Percentiles rank a stretch among this genome's conserved stretches.
These are phyloP conservation scores for Xenoacremonium recifei DNA, from an alignment of 2,329 filamentous ascomycete species.

Conservation along the genomic window DNA sequence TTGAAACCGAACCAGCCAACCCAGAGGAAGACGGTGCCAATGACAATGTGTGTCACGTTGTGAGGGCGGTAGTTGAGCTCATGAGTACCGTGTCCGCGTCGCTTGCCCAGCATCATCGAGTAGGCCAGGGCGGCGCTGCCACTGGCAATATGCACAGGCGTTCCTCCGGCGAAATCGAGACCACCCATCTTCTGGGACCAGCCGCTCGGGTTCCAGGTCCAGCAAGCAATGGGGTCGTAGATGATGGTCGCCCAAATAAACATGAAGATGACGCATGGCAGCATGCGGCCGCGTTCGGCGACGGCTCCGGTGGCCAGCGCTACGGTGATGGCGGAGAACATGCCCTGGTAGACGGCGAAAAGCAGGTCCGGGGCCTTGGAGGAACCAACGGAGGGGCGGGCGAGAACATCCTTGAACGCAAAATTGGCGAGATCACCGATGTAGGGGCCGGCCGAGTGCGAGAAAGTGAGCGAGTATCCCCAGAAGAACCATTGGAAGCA, in stretches of 20 bases:
- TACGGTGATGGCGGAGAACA: slow-evolving; percentile 85
- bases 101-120: slow-evolving; percentile 86
- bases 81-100: slow-evolving; percentile 79
- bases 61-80: slow-evolving; percentile 90
- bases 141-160: slow-evolving; percentile 84
- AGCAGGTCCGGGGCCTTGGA: slow-evolving; percentile 75
- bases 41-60: slow-evolving; percentile 89
- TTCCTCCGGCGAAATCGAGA: slow-evolving; percentile 86
- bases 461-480: slow-evolving; percentile 83
- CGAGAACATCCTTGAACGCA: slow-evolving; percentile 75
- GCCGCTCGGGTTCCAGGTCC: slow-evolving; percentile 85
- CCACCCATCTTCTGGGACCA: slow-evolving; percentile 81
- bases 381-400: slow-evolving; percentile 71
- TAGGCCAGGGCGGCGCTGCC: slow-evolving; percentile 84
- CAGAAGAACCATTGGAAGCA: slow-evolving; percentile 96
- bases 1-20: slow-evolving; percentile 97
- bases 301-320: slow-evolving; percentile 82
- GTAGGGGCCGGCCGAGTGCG: slow-evolving; percentile 70
- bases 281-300: slow-evolving; percentile 83
- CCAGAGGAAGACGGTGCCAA: slow-evolving; percentile 92
- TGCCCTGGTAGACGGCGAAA: slow-evolving; percentile 83
- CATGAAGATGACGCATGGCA: slow-evolving; percentile 88
- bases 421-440: slow-evolving; percentile 80
- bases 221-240: slow-evolving; percentile 91
- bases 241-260: slow-evolving; percentile 88